Base-by-base conservation (phyloP, 305 asterid genomes). In the Andrographis paniculata region DNA sequence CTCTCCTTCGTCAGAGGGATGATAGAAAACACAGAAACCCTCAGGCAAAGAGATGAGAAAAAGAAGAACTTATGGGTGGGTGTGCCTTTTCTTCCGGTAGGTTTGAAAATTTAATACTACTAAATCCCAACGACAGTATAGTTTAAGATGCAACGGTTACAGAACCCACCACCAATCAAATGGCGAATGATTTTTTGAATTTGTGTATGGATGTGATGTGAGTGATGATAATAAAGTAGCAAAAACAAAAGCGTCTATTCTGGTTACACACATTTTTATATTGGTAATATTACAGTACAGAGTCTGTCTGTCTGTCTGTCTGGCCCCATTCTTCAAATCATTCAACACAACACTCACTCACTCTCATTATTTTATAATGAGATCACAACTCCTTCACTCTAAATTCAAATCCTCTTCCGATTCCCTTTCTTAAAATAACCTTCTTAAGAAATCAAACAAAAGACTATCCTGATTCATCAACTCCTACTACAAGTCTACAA, bases 391-490 rank as follows among this genome's bases (percentile, higher is more conserved):
- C 52, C 38, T 37, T 43, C 55, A 41, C 45, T 22, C 50, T 21
- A 58, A 63, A 59, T 66, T 72, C 67, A 58, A 72, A 52, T 44
- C 52, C 49, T 45, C 55, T 30, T 30, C 60, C 50, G 46, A 49
- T 55, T 45, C 55, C 57, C 48, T 50, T 45, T 33, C 5, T n/a
- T 30, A 18, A 44, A 50, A 13, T 7, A 24, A 39, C n/a, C 67
- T 42, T 62, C 54, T 55, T 63, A 48, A 68, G 66, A 73, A 73
- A 79, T 68, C 84, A 61, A 76, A 60, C 70, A 56, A 49, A 60
- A n/a, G n/a, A n/a, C n/a, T n/a, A n/a, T n/a, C n/a, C 51, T 55
- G 40, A 16, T 63, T 73, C 73, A 59, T 65, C 62, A 66, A 45
- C 66, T 72, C n/a, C n/a, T n/a, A n/a, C n/a, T n/a, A n/a, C n/a